Percentiles rank a stretch among this genome's conserved stretches.
phyloP scores from a whole-genome alignment of 2,329 filamentous ascomycete genomes.

The Trichophaea hybrida region DNA sequence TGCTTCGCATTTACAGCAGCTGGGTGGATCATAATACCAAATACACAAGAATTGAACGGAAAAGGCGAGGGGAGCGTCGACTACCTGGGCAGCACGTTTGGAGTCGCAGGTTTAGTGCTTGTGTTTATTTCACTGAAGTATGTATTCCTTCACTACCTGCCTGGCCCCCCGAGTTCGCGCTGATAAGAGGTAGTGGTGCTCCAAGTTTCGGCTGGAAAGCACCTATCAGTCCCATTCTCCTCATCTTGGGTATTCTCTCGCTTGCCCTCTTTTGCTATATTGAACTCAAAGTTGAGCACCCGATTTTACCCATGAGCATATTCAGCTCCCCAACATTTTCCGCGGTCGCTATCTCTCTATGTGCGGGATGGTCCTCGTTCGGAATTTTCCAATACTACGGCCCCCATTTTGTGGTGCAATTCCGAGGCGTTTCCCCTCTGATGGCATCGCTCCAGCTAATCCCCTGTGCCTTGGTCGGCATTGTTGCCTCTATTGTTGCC shows the following conservation, averaged over 20 bases:
- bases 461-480: constrained; percentile 10
- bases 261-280: constrained; percentile 15
- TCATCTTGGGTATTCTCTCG: constrained; percentile 10
- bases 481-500: constrained; percentile 9
- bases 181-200: constrained; percentile 6
- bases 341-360: constrained; percentile 17
- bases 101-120: constrained; percentile 16
- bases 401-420: constrained; percentile 19
- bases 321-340: constrained; percentile 13
- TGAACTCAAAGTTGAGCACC: constrained; percentile 10
- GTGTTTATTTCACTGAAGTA: constrained; percentile 17
- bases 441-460: constrained; percentile 12
- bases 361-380: constrained; percentile 17
- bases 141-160: neutral
- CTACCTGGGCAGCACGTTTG: constrained; percentile 11
- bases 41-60: constrained; percentile 10
- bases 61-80: constrained; percentile 8
- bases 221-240: constrained; percentile 8
- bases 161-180: neutral
- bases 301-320: constrained; percentile 20
- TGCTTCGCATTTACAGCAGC: constrained; percentile 1
- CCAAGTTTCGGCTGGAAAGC: constrained; percentile 14
- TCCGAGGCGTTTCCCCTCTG: constrained; percentile 11
- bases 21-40: constrained; percentile 13
- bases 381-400: constrained; percentile 21